phyloP scores from a whole-genome alignment of 2,329 filamentous ascomycete genomes.

The Fusarium piperis region DNA sequence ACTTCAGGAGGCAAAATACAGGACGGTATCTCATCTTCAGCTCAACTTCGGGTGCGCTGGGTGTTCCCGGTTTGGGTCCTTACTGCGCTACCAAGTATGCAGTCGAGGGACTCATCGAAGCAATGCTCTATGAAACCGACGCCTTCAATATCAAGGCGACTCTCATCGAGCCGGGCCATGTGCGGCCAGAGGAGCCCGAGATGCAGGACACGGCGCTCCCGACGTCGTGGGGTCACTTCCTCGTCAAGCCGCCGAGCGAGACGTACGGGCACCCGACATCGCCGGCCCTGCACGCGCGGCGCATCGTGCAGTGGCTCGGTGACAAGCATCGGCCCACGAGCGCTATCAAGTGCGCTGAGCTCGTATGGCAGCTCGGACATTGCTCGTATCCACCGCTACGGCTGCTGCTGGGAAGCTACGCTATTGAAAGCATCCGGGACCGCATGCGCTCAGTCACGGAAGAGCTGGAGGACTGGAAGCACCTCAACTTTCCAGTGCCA shows the following conservation, averaged over 20 bases:
- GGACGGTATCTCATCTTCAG: conserved; percentile 96
- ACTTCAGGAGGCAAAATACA: conserved; percentile 79
- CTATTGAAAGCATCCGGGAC: conserved; percentile 95
- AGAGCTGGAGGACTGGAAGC: conserved; percentile 94
- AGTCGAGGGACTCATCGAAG: conserved; percentile 93
- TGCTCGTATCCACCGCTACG: conserved; percentile 92
- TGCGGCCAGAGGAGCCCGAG: conserved; percentile 84
- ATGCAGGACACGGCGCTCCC: conserved; percentile 61
- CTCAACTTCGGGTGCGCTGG: conserved; percentile 89
- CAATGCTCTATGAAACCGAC: conserved; percentile 95
- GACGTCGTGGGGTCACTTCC: conserved; percentile 90
- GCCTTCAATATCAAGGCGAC: conserved; percentile 92
- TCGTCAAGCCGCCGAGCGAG: conserved; percentile 85
- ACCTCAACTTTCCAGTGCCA: conserved; percentile 72
- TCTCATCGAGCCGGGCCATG: conserved; percentile 89
- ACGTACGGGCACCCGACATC: conserved; percentile 81
- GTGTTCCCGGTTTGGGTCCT: conserved; percentile 89
- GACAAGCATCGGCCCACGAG: conserved; percentile 87
- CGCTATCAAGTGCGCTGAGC: conserved; percentile 89
- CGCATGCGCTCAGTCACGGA: conserved; percentile 90
- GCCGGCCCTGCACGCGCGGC: conserved; percentile 86
- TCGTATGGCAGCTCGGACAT: conserved; percentile 94
- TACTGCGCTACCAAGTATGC: conserved; percentile 99
- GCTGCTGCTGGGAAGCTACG: conserved; percentile 89
- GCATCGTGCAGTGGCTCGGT: conserved; percentile 94